Conservation (phyloP, 2,329 filamentous ascomycete genomes). For the Verticillium zaregamsianum region DNA sequence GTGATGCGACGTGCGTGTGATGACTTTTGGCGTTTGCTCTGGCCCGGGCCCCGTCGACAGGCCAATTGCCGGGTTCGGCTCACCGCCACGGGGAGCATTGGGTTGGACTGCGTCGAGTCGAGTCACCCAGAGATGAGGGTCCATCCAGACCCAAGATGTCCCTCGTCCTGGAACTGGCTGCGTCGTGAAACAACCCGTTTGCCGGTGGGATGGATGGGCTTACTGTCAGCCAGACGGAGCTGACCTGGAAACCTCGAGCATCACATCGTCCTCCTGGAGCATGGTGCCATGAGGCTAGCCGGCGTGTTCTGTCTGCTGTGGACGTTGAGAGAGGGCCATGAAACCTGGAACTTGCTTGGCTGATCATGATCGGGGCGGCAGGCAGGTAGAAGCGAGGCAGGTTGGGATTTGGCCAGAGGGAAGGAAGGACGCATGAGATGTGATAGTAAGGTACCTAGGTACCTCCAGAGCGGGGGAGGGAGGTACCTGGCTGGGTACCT, state of each 20-base stretch:
- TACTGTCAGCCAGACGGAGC: neutral
- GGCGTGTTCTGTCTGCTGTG: neutral
- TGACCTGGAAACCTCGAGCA: neutral
- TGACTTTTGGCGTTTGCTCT: neutral
- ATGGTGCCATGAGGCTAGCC: neutral
- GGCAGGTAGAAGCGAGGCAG: neutral
- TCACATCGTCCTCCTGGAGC: neutral
- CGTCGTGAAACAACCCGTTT: neutral
- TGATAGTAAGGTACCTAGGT: neutral
- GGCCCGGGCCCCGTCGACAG: neutral
- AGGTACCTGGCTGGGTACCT: neutral
- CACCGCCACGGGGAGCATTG: neutral
- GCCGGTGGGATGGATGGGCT: neutral
- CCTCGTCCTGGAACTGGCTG: neutral
- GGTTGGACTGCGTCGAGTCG: neutral
- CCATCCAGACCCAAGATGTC: neutral
- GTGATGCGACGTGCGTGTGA: neutral
- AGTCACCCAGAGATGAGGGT: neutral
- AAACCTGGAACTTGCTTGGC: neutral
- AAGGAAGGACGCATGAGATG: neutral
- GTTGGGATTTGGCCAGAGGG: neutral
- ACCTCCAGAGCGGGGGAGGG: neutral
- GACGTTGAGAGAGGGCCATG: neutral
- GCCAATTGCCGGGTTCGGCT: neutral
- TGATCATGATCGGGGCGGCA: neutral